Base-by-base conservation (phyloP, 2,329 filamentous ascomycete species). In the Penicillium capsulatum region DNA sequence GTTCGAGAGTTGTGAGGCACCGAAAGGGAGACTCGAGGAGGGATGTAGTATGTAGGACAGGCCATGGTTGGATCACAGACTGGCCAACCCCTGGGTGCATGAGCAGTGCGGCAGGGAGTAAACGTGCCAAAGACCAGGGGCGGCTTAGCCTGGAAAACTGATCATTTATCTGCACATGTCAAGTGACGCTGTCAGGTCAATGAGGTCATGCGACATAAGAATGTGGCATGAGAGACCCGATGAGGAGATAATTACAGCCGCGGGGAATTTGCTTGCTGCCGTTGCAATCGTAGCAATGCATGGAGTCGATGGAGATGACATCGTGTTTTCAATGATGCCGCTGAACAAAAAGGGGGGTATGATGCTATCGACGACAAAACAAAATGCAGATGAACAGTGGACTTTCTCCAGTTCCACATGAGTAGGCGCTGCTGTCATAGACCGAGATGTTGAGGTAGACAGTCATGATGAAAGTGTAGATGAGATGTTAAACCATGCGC, bases 401-500 rank as follows among this genome's bases (percentile, higher is more conserved):
- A 22, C 19, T 9, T 5, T 5, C 9, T 9, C 19, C 5, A 22
- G 19, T 9, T 9, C 9, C 19, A 22, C 19, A 5, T 5, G 19
- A 22, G 19, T 9, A 9, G 5, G 5, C 9, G 19, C 19, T 22
- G 19, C 6, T 6, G n/a, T 6, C 6, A 28, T 28, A 28, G 4
- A 14, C 10, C n/a, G 26, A n/a, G 11, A 28, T 7, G 26, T 14
- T 6, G 26, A 28, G 10, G 5, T 14, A n/a, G 10, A n/a, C 26
- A 28, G 9, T n/a, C 19, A 22, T 28, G 13, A 24, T 28, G 26
- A 6, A 28, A 28, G 26, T 4, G 26, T n/a, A 24, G 17, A n/a
- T 14, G 6, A 26, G n/a, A 30, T n/a, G n/a, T 59, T 48, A 64
- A 41, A 51, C 57, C 43, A 92, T 78, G 57, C 80, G 81, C 70